Conservation (phyloP, 345 rosid species). For the Populus pruinosa region DNA sequence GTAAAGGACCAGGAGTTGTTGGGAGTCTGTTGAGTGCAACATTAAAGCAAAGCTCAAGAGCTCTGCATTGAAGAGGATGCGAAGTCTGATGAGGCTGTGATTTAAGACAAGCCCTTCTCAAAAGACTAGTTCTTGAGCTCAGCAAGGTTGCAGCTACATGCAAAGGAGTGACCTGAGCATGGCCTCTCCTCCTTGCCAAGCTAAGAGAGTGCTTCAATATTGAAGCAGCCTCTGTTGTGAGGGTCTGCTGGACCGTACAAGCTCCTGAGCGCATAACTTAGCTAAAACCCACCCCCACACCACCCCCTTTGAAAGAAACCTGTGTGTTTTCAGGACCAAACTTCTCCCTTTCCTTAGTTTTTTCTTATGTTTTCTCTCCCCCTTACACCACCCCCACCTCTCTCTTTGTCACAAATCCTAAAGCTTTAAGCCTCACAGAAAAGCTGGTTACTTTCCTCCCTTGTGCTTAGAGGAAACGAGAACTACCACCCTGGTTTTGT, state of each 20-base stretch:
- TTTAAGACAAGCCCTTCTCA: constrained; percentile 48
- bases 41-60: constrained; percentile 60
- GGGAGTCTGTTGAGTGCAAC: constrained; percentile 56
- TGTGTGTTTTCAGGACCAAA: constrained; percentile 5
- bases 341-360: constrained; percentile 6
- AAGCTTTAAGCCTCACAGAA: constrained; percentile 1
- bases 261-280: constrained; percentile 94
- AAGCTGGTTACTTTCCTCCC: constrained; percentile 15
- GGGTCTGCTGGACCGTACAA: constrained; percentile 93
- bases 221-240: constrained; percentile 96
- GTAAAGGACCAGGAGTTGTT: constrained; percentile 40
- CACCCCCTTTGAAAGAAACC: constrained; percentile 27
- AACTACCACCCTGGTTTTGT: background rate
- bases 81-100: constrained; percentile 39
- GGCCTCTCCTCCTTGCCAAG: constrained; percentile 86
- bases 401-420: background rate
- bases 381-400: constrained; percentile 20
- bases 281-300: constrained; percentile 47
- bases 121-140: constrained; percentile 39
- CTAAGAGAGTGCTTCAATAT: constrained; percentile 86
- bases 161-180: constrained; percentile 93
- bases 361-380: constrained; percentile 8
- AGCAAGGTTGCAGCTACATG: constrained; percentile 53
- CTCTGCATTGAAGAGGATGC: constrained; percentile 51
- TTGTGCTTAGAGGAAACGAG: constrained; percentile 7